Evolutionary conservation across 352 stramenopile genomes (phyloP).

Genomic region (Phytopythium sindhum): DNA sequence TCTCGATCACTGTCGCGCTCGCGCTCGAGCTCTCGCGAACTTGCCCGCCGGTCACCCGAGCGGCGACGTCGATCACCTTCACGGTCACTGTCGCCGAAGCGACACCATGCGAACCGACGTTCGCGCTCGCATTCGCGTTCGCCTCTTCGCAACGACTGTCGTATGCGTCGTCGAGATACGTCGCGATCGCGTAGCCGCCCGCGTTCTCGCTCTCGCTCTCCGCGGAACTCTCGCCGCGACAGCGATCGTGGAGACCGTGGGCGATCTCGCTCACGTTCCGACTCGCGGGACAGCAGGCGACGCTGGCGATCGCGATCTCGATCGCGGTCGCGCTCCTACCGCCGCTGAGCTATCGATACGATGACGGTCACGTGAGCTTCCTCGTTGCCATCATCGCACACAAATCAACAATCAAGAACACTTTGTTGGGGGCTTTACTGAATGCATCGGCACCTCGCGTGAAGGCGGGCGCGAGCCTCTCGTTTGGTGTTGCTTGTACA

Average conservation of each 20-base stretch:
- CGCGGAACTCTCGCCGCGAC: slow-evolving; percentile 3
- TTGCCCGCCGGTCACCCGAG: not conserved
- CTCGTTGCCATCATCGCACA: not conserved
- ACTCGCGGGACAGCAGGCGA: not conserved
- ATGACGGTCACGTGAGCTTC: not conserved
- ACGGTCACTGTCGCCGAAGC: slow-evolving; percentile 11
- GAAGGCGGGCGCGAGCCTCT: not conserved
- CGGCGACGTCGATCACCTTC: slow-evolving; percentile 9
- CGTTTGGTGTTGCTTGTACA: too few relatives aligned
- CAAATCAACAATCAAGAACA: not conserved
- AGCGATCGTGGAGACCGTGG: not conserved
- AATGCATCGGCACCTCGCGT: not conserved
- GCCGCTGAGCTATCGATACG: not conserved
- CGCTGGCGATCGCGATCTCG: slow-evolving; percentile 9
- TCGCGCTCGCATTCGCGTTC: slow-evolving; percentile 17
- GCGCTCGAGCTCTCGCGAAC: slow-evolving; percentile 9
- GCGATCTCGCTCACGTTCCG: slow-evolving; percentile 4
- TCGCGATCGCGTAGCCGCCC: slow-evolving; percentile 17
- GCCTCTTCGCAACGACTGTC: not conserved
- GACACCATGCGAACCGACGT: slow-evolving; percentile 1
- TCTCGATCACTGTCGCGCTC: slow-evolving; percentile 12
- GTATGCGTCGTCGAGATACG: slow-evolving; percentile 9
- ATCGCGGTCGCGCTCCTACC: not conserved
- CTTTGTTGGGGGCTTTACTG: not conserved
- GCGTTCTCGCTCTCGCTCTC: not conserved